phyloP scores from a whole-genome alignment of 306 rosid species.

The Astragalus membranaceus region DNA sequence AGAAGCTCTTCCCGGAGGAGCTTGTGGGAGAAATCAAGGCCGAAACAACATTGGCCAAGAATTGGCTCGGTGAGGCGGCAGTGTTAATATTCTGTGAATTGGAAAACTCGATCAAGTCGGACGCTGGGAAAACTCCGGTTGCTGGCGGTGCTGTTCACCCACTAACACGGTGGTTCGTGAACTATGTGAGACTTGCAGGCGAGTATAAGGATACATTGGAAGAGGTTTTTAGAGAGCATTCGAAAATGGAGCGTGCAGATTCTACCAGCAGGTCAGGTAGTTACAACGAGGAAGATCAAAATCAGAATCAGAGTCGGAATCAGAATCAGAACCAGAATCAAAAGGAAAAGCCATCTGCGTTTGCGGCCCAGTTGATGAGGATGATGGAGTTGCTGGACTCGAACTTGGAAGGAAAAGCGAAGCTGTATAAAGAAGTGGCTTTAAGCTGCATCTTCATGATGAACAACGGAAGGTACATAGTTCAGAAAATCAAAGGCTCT shows the following conservation, averaged over 20 bases:
- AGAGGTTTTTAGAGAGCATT: constrained; percentile 41
- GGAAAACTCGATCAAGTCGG: constrained; percentile 37
- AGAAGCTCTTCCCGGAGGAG: constrained; percentile 21
- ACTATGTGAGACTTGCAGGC: constrained; percentile 31
- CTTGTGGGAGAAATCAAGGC: constrained; percentile 16
- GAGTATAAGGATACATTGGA: constrained; percentile 45
- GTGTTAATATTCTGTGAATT: constrained; percentile 33
- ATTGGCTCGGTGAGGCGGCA: constrained; percentile 39
- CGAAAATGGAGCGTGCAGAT: constrained; percentile 41
- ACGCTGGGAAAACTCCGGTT: constrained; percentile 20
- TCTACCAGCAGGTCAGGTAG: constrained; percentile 27
- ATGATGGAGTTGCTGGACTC: constrained; percentile 67
- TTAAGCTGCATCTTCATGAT: constrained; percentile 71
- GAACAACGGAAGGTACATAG: constrained; percentile 83
- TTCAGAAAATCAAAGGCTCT: constrained; percentile 73
- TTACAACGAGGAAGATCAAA: neutral
- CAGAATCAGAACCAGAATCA: neutral
- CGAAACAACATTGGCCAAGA: constrained; percentile 18
- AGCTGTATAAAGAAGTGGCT: constrained; percentile 52
- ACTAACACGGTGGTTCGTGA: constrained; percentile 30
- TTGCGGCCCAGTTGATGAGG: constrained; percentile 36
- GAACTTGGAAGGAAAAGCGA: constrained; percentile 54
- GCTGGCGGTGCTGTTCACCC: constrained; percentile 48
- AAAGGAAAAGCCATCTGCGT: constrained; percentile 29
- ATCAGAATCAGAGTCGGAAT: neutral